Percentiles rank a stretch among this genome's conserved stretches.
phyloP scores from a whole-genome alignment of 1,284 basidiomycete genomes.

The Trichosporon asahii region DNA sequence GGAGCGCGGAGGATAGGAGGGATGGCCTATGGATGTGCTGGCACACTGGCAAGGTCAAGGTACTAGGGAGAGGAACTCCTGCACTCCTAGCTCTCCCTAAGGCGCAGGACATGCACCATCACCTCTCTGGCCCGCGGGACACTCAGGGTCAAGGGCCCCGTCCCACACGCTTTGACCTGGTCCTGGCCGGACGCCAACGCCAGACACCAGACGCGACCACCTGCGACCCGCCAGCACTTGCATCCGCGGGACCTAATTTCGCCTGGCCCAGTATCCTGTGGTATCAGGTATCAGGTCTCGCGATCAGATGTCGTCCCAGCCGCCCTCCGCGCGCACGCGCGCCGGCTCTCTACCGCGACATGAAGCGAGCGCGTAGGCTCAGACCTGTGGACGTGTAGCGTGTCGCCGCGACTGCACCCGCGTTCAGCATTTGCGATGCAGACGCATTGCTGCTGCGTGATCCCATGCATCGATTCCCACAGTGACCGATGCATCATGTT shows the following conservation, averaged over 20 bases:
- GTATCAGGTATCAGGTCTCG: constrained; percentile 1
- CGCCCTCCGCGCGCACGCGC: background rate
- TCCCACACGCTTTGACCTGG: constrained; percentile 9
- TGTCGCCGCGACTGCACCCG: background rate
- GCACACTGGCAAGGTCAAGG: background rate
- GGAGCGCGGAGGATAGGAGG: background rate
- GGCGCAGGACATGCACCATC: background rate
- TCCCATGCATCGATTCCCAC: background rate
- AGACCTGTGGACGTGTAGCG: background rate
- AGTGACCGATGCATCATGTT: background rate
- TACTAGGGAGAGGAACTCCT: background rate
- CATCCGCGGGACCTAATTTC: background rate
- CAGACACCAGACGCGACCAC: constrained; percentile 2
- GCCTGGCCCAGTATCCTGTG: background rate
- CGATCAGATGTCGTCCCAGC: constrained; percentile 5
- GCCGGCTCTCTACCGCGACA: background rate
- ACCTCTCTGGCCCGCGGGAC: constrained; percentile 3
- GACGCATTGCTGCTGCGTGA: background rate
- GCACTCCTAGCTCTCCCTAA: background rate
- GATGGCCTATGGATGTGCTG: background rate
- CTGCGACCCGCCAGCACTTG: background rate
- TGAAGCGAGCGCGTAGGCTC: background rate
- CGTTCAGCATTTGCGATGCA: background rate
- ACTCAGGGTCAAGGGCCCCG: constrained; percentile 8
- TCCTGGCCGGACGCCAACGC: background rate